Percentiles rank a stretch among this genome's conserved stretches.
Conservation (phyloP, 2,329 filamentous ascomycete genomes). For the Leptoxyphium fumago region DNA sequence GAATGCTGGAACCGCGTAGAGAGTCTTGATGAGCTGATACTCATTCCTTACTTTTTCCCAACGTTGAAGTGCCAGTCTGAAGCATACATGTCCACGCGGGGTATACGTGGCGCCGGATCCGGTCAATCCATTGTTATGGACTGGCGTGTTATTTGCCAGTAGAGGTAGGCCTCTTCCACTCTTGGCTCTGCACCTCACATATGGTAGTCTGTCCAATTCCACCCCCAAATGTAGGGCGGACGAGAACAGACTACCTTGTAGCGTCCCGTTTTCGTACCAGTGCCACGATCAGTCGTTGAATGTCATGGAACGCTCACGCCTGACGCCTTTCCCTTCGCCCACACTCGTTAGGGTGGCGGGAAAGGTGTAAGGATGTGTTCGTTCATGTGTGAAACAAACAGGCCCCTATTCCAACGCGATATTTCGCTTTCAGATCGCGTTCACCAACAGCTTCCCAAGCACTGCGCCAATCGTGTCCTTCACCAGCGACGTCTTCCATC, state of each 20-base stretch:
- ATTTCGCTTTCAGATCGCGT: constrained; percentile 79
- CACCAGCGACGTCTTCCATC: constrained; percentile 86
- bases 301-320: background rate
- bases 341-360: too few species aligned
- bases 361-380: too few species aligned
- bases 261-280: constrained; percentile 1
- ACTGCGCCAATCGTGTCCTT: constrained; percentile 78
- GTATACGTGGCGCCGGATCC: constrained; percentile 76
- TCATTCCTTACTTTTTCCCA: too few species aligned
- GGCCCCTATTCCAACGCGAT: constrained; percentile 81
- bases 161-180: constrained; percentile 44
- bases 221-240: background rate
- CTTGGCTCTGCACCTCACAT: too few species aligned
- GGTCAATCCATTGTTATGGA: constrained; percentile 70
- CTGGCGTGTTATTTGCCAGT: constrained; percentile 79
- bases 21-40: background rate
- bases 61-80: constrained; percentile 13
- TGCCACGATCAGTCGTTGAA: constrained; percentile 1
- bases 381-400: constrained; percentile 21
- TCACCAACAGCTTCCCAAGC: constrained; percentile 64
- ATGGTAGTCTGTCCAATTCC: background rate
- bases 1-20: background rate
- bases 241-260: too few species aligned
- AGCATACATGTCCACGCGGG: constrained; percentile 62
- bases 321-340: too few species aligned